Conservation (phyloP, 2,329 filamentous ascomycete species). For the Colletotrichum sp. region DNA sequence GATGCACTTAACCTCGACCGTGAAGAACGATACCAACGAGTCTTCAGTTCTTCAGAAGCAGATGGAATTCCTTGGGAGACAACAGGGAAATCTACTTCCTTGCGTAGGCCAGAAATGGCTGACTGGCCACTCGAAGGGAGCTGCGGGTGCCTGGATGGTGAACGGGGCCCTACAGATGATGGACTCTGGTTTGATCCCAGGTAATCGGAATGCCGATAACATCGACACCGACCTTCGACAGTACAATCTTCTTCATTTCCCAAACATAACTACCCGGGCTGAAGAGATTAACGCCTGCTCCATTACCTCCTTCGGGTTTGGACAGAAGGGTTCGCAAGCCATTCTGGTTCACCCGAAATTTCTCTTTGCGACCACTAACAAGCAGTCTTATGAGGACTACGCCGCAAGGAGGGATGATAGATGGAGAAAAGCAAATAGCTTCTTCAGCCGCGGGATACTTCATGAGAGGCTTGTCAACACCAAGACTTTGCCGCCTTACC, state of each 20-base stretch:
- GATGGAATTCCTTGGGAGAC: constrained; percentile 37
- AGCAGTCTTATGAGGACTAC: constrained; percentile 18
- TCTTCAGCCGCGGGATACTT: not conserved
- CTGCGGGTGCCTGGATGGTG: constrained; percentile 40
- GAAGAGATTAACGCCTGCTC: constrained; percentile 37
- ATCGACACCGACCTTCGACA: constrained; percentile 32
- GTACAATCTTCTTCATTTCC: constrained; percentile 38
- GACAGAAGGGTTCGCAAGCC: constrained; percentile 45
- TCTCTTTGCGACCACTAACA: constrained; percentile 33
- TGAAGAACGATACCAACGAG: constrained; percentile 44
- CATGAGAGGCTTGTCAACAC: not conserved
- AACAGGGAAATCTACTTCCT: constrained; percentile 33
- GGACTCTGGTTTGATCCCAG: constrained; percentile 33
- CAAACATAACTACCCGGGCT: constrained; percentile 26
- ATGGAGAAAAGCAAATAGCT: not conserved
- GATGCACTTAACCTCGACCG: constrained; percentile 45
- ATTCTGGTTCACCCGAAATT: constrained; percentile 39
- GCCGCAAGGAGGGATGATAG: not conserved
- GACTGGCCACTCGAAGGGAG: constrained; percentile 41
- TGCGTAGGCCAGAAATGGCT: constrained; percentile 40
- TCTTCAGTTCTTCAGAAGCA: constrained; percentile 36
- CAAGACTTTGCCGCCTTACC: not conserved
- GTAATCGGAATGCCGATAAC: constrained; percentile 41
- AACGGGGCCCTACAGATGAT: constrained; percentile 42
- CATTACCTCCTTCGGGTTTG: constrained; percentile 48